Conservation (phyloP, 2,329 filamentous ascomycete genomes). For the Pseudogymnoascus sp. region DNA sequence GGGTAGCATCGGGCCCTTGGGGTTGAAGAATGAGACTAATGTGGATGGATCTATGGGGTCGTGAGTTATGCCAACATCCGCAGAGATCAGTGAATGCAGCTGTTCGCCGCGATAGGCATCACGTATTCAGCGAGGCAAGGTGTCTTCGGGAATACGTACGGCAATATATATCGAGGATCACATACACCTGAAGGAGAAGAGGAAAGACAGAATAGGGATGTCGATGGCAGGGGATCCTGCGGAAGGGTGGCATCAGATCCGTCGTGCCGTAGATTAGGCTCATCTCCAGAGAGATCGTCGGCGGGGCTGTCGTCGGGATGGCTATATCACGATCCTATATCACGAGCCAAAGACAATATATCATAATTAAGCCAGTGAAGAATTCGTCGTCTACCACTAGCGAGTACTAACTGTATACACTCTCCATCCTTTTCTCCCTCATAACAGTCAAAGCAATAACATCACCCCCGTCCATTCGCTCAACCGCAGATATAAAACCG, state of each 20-base stretch:
- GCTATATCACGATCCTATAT: neutral
- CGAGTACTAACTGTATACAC: constrained; percentile 2
- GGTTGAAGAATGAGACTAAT: too few relatives aligned
- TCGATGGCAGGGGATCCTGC: neutral
- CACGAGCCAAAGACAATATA: neutral
- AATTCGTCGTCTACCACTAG: neutral
- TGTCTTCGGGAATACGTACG: neutral
- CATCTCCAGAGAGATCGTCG: neutral
- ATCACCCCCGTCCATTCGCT: neutral
- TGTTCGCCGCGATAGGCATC: too few relatives aligned
- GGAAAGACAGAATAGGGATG: neutral
- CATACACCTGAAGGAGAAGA: neutral
- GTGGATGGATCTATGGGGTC: too few relatives aligned
- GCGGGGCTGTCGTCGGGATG: neutral
- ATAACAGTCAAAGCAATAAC: neutral
- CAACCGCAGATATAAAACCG: neutral
- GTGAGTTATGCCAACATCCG: too few relatives aligned
- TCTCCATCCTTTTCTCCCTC: neutral
- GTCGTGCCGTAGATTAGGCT: neutral
- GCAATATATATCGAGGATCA: neutral
- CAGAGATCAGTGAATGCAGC: too few relatives aligned
- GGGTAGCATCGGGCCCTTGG: too few relatives aligned
- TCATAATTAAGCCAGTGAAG: neutral
- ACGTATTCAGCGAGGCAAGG: too few relatives aligned
- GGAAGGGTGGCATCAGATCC: neutral